These are phyloP conservation scores for Cajanus cajan DNA, from an alignment of 306 rosid genomes.

Conservation along the genomic window DNA sequence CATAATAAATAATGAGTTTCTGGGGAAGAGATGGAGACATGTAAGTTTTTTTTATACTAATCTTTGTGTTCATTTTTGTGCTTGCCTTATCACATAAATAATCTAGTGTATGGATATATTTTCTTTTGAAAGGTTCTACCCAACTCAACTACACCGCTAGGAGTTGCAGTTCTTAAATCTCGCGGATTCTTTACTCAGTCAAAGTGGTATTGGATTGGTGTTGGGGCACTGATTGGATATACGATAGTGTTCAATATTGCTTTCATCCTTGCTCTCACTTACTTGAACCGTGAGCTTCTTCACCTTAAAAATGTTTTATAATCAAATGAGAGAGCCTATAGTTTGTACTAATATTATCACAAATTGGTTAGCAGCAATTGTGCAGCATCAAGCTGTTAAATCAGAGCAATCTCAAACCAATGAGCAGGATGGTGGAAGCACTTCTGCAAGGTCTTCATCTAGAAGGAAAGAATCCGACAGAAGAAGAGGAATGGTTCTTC, in stretches of 20 bases:
- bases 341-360: not conserved
- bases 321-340: not conserved
- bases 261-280: slow-evolving; percentile 44
- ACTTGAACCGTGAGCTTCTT: slow-evolving; percentile 47
- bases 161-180: slow-evolving; percentile 42
- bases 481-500: slow-evolving; percentile 47
- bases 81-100: not conserved
- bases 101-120: not conserved
- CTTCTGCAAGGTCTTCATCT: not conserved
- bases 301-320: not conserved
- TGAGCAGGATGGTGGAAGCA: slow-evolving; percentile 13
- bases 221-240: slow-evolving; percentile 35
- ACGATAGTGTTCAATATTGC: slow-evolving; percentile 37
- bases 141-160: slow-evolving; percentile 38
- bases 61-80: not conserved
- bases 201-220: slow-evolving; percentile 39
- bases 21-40: slow-evolving; percentile 41
- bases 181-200: slow-evolving; percentile 47
- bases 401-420: slow-evolving; percentile 28
- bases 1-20: slow-evolving; percentile 40
- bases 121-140: slow-evolving; percentile 41
- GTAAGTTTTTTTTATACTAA: slow-evolving; percentile 13
- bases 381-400: slow-evolving; percentile 33
- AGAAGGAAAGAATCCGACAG: not conserved
- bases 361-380: slow-evolving; percentile 32